A percentile compares a stretch with the other conserved stretches of the same genome.
Evolutionary conservation across 2,329 filamentous ascomycete genomes (phyloP).

Genomic region (Bipolaris zeicola): DNA sequence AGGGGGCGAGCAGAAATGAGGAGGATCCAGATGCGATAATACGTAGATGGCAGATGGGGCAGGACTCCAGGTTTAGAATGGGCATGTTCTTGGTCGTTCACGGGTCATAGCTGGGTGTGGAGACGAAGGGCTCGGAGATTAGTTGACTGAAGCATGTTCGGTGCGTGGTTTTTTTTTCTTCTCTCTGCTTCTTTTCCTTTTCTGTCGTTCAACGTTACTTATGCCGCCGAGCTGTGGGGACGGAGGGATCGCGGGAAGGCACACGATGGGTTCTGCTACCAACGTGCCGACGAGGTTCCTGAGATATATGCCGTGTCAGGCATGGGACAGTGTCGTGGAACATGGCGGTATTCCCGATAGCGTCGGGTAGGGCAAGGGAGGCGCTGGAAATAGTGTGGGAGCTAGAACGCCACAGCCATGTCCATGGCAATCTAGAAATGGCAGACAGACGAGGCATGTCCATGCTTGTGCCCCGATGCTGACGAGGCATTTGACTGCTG

Average conservation of each 20-base stretch:
- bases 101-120: background rate
- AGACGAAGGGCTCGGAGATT: background rate
- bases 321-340: background rate
- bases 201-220: background rate
- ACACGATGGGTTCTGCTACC: no score
- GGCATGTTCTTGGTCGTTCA: background rate
- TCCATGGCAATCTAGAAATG: slow-evolving; percentile 11
- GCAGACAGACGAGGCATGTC: slow-evolving; percentile 6
- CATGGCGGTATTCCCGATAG: background rate
- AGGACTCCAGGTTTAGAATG: background rate
- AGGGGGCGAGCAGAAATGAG: slow-evolving; percentile 39
- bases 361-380: background rate
- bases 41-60: background rate
- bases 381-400: background rate
- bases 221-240: background rate
- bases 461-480: slow-evolving; percentile 17
- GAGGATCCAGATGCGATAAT: slow-evolving; percentile 36
- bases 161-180: background rate
- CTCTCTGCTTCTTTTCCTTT: background rate
- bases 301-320: no score
- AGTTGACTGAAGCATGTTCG: background rate
- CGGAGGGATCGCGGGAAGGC: background rate
- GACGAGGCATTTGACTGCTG: slow-evolving; percentile 22
- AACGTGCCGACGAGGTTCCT: background rate
- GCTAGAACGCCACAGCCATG: slow-evolving; percentile 5